Base-by-base conservation (phyloP, 1,284 basidiomycete genomes). In the Boletellus deceptivus region DNA sequence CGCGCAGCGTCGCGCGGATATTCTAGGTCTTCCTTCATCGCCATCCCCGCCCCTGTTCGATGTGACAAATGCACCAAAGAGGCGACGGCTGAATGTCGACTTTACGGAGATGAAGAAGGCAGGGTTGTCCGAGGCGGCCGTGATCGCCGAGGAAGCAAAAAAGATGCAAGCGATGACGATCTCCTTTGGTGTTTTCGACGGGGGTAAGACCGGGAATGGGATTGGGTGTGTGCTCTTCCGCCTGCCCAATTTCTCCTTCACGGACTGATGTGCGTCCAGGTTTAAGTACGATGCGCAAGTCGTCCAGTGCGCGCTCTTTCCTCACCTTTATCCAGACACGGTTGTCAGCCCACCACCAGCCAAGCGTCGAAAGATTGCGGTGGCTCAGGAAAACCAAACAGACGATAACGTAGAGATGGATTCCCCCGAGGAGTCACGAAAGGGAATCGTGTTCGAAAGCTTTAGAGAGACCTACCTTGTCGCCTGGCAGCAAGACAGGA, bases 261-360 rank as follows among this genome's bases (percentile, higher is more conserved):
- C n/a, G 6, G 22, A 10, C 18, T 55, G n/a, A 53, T 49, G n/a
- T 10, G 18, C 40, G 44, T 39, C 17, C 53, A 86, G 84, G 34
- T 85, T 79, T 58, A 83, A 81, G 63, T 86, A 83, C 55, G 70
- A 79, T n/a, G 76, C 80, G 0, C 60, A 62, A 6, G 62, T 75
- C 1, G 66, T 84, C 7, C 72, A 71, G 34, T 63, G 69, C 25
- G 64, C 74, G 4, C 68, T 84, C 27, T 82, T 83, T 63, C 75
- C 68, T 13, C 56, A 67, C 16, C 53, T 55, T 13, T 46, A 50
- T 18, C 47, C 34, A 42, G 56, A 24, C 13, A 49, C 54, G 22
- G 48, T 46, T 9, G 20, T 56, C 25, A 18, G 7, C 13, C 62
- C 51, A 3, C 53, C 60, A 1, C 54, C 61, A 6, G n/a, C 46